Base-by-base conservation (phyloP, 1,139 yeast species). In the Diutina pseudorugosa region DNA sequence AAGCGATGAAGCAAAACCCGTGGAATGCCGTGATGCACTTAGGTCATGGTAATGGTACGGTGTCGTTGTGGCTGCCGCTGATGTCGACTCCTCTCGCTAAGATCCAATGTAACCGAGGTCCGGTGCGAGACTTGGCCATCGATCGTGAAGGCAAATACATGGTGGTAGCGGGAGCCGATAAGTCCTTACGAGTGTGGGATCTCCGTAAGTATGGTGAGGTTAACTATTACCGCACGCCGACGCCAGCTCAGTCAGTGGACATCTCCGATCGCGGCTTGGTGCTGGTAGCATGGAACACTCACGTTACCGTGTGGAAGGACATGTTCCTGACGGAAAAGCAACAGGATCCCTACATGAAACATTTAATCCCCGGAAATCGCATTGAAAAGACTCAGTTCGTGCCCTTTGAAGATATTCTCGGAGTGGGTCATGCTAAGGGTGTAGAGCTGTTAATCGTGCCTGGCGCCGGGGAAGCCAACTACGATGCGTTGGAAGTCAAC, bases 391-490 rank as follows among this genome's bases (percentile, higher is more conserved):
- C 83, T 36, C 77, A 77, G 60, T 90, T 85, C 64, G 95, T 93
- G 27, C 99, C 99, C 14, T 93, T 84, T 66, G 99, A 94, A 70
- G 99, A 94, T 85, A 75, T 93, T 21, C 74, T 94, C 33, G 96
- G 97, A 20, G 79, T 86, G 8, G 98, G 98, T 2, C 95, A 90
- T 64, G 76, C 79, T 51, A 69, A 72, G 14, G 97, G 98, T 23
- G 76, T 90, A 53, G 80, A 85, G 25, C 85, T 94, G 21, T 62
- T 94, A 54, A 85, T 94, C 58, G 78, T 93, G 54, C 98, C 99
- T 42, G 99, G 99, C 43, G 75, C 98, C 51, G 99, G 98, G 73
- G 98, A 94, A 70, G 97, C 98, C 56, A 94, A 94, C 70, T 91
- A 80, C 65, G 99, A 94, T 72, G 91, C 98, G 2, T 71, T 90